Percentiles rank a stretch among this genome's conserved stretches.
phyloP scores from a whole-genome alignment of 73 alveolate species.

The Effrenium voratum region DNA sequence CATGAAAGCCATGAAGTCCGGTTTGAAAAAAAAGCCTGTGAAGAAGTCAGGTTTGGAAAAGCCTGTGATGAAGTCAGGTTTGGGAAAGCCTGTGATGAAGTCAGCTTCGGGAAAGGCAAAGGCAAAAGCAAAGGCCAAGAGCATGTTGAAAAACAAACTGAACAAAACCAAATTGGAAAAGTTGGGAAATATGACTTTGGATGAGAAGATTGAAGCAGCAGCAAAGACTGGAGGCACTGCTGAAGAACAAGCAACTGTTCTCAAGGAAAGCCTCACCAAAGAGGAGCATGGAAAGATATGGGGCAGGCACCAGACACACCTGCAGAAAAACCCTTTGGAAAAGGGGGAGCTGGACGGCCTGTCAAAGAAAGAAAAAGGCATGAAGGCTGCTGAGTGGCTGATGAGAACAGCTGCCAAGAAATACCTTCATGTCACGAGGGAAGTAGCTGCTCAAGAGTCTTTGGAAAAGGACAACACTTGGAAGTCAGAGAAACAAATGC shows the following conservation, averaged over 20 bases:
- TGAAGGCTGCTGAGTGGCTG: background rate
- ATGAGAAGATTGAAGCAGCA: slow-evolving; percentile 6
- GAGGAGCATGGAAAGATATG: background rate
- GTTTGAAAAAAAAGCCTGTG: background rate
- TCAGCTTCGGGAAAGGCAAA: background rate
- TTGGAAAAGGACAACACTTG: background rate
- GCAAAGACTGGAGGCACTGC: background rate
- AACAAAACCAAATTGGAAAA: background rate
- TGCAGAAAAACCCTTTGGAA: slow-evolving; percentile 5
- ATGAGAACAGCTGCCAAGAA: background rate
- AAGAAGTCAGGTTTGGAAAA: slow-evolving; percentile 17
- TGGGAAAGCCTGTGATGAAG: background rate
- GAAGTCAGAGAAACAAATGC: background rate
- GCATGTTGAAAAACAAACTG: background rate
- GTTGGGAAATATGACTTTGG: background rate
- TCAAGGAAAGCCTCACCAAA: background rate
- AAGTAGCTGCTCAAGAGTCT: background rate
- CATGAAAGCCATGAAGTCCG: background rate
- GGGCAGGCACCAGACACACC: slow-evolving; percentile 18
- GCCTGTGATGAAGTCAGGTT: background rate
- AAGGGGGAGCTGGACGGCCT: background rate
- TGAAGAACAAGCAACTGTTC: background rate
- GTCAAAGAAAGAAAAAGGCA: slow-evolving; percentile 2
- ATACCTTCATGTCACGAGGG: background rate
- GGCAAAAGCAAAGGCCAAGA: background rate